Conservation (phyloP, 306 rosid species). For the Cucumis hystrix region DNA sequence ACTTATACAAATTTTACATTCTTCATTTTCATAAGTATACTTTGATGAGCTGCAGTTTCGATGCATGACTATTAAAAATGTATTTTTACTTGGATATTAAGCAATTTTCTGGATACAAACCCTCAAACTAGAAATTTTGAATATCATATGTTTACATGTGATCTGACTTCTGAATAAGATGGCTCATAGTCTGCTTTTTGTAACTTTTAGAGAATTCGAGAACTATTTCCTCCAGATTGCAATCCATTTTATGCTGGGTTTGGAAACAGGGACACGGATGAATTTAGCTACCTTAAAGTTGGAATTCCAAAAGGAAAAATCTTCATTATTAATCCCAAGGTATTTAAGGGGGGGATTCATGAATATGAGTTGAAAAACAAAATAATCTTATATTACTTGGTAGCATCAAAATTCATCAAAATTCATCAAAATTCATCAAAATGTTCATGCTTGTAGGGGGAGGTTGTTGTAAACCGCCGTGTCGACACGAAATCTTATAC, state of each 20-base stretch:
- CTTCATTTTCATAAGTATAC: neutral
- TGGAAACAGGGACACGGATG: conserved; percentile 95
- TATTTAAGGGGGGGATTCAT: conserved; percentile 10
- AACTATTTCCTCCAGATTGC: conserved; percentile 75
- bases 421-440: neutral
- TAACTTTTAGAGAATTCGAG: conserved; percentile 53
- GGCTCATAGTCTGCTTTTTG: neutral
- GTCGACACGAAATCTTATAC: conserved; percentile 63
- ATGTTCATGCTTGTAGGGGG: conserved; percentile 52
- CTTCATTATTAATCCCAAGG: conserved; percentile 91
- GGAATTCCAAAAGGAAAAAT: conserved; percentile 92
- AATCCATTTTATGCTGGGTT: conserved; percentile 98
- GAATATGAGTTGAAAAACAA: neutral
- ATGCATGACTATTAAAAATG: neutral
- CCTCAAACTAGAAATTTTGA: neutral
- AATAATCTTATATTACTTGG: neutral
- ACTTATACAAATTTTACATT: neutral
- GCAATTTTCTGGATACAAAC: too few species aligned
- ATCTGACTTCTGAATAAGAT: neutral
- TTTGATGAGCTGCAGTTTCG: neutral
- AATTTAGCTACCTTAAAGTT: conserved; percentile 84
- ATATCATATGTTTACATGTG: neutral
- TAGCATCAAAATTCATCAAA: neutral
- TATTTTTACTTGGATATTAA: neutral
- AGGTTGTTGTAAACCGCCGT: conserved; percentile 63